Base-by-base conservation (phyloP, 176 grass and related monocot species). In the Musa itinerans region DNA sequence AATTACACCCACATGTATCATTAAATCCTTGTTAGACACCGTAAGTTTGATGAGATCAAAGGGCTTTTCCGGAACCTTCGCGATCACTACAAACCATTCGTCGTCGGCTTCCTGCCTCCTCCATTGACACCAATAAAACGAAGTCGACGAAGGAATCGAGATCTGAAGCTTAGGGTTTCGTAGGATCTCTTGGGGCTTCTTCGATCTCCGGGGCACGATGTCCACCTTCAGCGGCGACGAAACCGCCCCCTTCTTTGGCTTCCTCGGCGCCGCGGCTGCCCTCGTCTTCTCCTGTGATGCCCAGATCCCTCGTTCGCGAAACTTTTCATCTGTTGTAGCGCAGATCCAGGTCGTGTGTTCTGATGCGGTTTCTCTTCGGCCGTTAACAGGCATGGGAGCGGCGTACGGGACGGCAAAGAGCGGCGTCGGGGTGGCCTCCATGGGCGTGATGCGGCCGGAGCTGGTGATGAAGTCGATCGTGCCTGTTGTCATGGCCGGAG, bases 231-330 rank as follows among this genome's bases (percentile, higher is more conserved):
- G 69, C 78, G 78, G 78, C 49, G 78, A 80, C n/a, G 78, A 80
- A 57, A 80, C 78, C n/a, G 78, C 78, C 15, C 78, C 78, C 15
- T 80, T 80, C 69, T 80, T 80, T 22, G 78, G 78, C 48, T 80
- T 80, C 69, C 78, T 80, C 15, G 78, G 78, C 48, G 78, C 78
- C 6, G 78, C 78, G 11, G 78, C 78, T 21, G 78, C 78, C 78
- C 78, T 80, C 48, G 78, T 80, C 78, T 80, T 80, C 78, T 80
- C 78, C 57, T 80, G 78, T 80, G 63, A 29, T 56, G 22, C 68
- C 10, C 48, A 15, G 68, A 70, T 70, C 68, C 48, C 1, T 19
- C 57, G 7, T n/a, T n/a, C 15, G 1, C 20, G 19, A 4, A 15
- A 3, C 3, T 61, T n/a, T 61, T n/a, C 57, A 9, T 65, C 24